A percentile compares a stretch with the other conserved stretches of the same genome.
These are phyloP conservation scores for Pulveroboletus sp. DNA, from an alignment of 768 basidiomycete species.

Conservation along the genomic window DNA sequence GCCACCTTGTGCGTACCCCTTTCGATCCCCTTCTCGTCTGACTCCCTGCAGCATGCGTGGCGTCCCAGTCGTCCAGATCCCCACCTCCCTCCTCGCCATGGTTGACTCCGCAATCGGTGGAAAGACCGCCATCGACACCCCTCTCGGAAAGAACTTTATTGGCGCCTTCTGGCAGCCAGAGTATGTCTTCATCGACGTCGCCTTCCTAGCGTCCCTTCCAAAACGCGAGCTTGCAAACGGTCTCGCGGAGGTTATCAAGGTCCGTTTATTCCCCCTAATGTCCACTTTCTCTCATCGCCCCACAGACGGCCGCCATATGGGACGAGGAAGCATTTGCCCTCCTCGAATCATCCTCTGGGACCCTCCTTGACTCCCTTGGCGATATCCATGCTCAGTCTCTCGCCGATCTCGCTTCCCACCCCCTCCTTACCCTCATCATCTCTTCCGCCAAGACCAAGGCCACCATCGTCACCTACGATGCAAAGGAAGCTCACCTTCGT, in stretches of 20 bases:
- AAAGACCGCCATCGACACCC: conserved; percentile 99
- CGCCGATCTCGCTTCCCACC: conserved; percentile 71
- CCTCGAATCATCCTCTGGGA: conserved; percentile 79
- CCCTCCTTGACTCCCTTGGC: conserved; percentile 83
- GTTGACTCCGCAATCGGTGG: conserved; percentile 97
- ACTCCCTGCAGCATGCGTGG: conserved; percentile 83
- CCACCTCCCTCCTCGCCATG: conserved; percentile 96
- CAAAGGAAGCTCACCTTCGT: conserved; percentile 92
- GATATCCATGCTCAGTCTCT: conserved; percentile 46
- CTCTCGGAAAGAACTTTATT: conserved; percentile 96
- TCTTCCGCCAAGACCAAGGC: conserved; percentile 95
- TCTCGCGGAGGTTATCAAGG: conserved; percentile 98
- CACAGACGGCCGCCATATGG: conserved; percentile 98
- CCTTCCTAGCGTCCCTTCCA: conserved; percentile 92
- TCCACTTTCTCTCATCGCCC: background rate
- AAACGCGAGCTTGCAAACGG: conserved; percentile 95
- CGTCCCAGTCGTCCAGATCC: conserved; percentile 91
- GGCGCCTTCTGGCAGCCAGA: conserved; percentile 98
- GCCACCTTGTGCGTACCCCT: conserved; percentile 77
- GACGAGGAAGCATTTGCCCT: conserved; percentile 82
- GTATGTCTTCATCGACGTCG: conserved; percentile 95
- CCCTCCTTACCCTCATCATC: conserved; percentile 86
- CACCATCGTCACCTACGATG: conserved; percentile 95
- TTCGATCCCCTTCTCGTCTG: background rate
- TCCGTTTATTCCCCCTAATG: conserved; percentile 30